Evolutionary conservation across 108 stramenopile species (phyloP).

Genomic region (Fragilariopsis cylindrus): DNA sequence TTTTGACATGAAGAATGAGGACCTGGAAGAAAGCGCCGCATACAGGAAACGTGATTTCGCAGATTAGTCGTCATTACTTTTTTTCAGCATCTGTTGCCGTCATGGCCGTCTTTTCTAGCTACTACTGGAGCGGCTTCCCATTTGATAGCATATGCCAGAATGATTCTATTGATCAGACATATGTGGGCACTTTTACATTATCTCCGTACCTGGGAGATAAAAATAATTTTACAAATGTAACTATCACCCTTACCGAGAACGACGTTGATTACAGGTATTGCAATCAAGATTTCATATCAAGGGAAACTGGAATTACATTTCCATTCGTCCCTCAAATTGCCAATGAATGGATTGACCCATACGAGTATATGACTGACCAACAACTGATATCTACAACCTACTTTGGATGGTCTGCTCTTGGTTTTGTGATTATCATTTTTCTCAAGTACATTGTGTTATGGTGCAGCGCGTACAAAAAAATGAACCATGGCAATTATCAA

Average conservation of each 20-base stretch:
- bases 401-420: constrained; percentile 64
- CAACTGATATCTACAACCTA: constrained; percentile 65
- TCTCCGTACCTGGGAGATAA: background rate
- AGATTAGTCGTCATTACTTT: constrained; percentile 75
- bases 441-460: background rate
- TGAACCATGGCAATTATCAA: background rate
- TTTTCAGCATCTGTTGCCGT: constrained; percentile 59
- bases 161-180: constrained; percentile 11
- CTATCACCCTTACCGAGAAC: constrained; percentile 9
- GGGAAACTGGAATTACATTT: constrained; percentile 25
- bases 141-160: constrained; percentile 81
- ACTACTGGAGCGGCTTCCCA: constrained; percentile 81
- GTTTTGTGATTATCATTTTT: constrained; percentile 5
- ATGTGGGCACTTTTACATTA: constrained; percentile 16
- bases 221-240: background rate
- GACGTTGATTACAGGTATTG: constrained; percentile 38
- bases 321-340: constrained; percentile 51
- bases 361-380: constrained; percentile 74
- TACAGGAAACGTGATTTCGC: constrained; percentile 62
- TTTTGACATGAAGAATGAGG: constrained; percentile 38
- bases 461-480: background rate
- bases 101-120: constrained; percentile 74
- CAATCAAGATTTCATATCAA: constrained; percentile 37
- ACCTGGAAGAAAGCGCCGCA: constrained; percentile 78
- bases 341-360: constrained; percentile 39